phyloP scores from a whole-genome alignment of 768 basidiomycete genomes.

The Suillus decipiens region DNA sequence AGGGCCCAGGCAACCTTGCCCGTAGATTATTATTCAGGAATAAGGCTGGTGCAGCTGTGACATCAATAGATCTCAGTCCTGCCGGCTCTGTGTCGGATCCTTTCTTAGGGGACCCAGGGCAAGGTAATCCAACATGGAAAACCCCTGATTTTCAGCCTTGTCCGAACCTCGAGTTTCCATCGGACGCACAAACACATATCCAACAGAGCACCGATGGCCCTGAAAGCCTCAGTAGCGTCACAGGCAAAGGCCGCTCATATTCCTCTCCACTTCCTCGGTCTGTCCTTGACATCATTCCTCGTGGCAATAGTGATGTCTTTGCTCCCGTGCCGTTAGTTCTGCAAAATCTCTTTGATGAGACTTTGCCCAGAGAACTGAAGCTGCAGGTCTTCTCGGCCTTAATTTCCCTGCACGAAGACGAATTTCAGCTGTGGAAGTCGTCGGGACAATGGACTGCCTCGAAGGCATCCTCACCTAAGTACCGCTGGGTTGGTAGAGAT shows the following conservation, averaged over 20 bases:
- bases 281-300: constrained; percentile 58
- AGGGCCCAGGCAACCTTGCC: constrained; percentile 51
- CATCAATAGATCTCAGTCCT: constrained; percentile 11
- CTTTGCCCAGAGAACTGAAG: constrained; percentile 71
- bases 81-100: constrained; percentile 10
- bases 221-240: constrained; percentile 31
- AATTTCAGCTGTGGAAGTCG: constrained; percentile 46
- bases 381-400: constrained; percentile 59
- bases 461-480: constrained; percentile 60
- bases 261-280: constrained; percentile 67
- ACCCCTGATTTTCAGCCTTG: constrained; percentile 26
- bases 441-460: constrained; percentile 60
- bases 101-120: constrained; percentile 24
- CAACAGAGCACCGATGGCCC: constrained; percentile 19
- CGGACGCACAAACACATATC: neutral
- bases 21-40: constrained; percentile 57
- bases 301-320: constrained; percentile 49
- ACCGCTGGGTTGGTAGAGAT: constrained; percentile 75
- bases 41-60: constrained; percentile 21
- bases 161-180: neutral
- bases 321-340: constrained; percentile 47
- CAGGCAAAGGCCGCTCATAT: constrained; percentile 58
- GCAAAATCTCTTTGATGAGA: constrained; percentile 67
- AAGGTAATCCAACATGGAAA: constrained; percentile 45
- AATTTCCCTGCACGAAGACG: constrained; percentile 58